phyloP scores from a whole-genome alignment of 179 eudicot species.

The Corrigiola litoralis region DNA sequence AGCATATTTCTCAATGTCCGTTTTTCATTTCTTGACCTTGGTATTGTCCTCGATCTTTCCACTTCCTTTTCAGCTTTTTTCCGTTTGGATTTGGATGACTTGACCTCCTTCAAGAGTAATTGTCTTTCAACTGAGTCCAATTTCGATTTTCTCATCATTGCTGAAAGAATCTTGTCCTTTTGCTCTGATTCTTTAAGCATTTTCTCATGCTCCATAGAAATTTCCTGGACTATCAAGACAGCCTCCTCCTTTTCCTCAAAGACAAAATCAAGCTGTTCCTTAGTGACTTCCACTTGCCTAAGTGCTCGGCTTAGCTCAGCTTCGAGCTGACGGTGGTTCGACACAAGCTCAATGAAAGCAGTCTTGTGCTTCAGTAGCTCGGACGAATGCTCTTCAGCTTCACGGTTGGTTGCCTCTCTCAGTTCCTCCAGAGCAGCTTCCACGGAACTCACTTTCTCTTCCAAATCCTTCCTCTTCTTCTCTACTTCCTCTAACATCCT shows the following conservation, averaged over 20 bases:
- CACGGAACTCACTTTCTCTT: conserved; percentile 41
- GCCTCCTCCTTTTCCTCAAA: conserved; percentile 75
- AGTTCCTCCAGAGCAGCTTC: conserved; percentile 46
- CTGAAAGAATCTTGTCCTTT: conserved; percentile 75
- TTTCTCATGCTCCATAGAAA: conserved; percentile 62
- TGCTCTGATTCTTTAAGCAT: conserved; percentile 58
- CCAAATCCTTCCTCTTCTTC: conserved; percentile 49
- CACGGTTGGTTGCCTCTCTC: conserved; percentile 46
- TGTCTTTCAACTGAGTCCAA: conserved; percentile 56
- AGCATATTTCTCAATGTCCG: conserved; percentile 56
- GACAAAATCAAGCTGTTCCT: conserved; percentile 51
- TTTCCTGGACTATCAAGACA: conserved; percentile 48
- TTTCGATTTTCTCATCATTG: conserved; percentile 70
- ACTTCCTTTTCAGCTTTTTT: conserved; percentile 50
- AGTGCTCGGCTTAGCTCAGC: conserved; percentile 78
- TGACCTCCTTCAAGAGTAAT: conserved; percentile 57
- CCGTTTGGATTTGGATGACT: conserved; percentile 49
- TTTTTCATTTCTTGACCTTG: conserved; percentile 46
- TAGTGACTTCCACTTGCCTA: conserved; percentile 66
- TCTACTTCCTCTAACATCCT: conserved; percentile 45
- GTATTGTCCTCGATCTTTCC: conserved; percentile 40
- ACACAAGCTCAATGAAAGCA: conserved; percentile 85
- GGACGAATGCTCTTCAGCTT: conserved; percentile 52
- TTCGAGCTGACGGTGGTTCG: conserved; percentile 81
- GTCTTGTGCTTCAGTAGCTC: conserved; percentile 75